Base-by-base conservation (phyloP, 2,329 filamentous ascomycete species). In the Botrytis hyacinthi region DNA sequence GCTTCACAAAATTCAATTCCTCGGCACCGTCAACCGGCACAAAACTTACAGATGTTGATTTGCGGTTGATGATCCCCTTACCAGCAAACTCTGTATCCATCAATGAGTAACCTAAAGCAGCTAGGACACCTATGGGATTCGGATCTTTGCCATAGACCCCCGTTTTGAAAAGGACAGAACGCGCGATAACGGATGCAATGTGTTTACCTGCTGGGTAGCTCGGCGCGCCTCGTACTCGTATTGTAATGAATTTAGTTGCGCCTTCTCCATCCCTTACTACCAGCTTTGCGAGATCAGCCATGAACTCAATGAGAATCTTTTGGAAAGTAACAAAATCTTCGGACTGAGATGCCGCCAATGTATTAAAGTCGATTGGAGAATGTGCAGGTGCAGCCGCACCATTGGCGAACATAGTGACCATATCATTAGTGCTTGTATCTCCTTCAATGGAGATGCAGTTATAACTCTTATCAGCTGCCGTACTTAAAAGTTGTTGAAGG, bases 371-470 rank as follows among this genome's bases (percentile, higher is more conserved):
- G 20, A 40, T 42, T n/a, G 46, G 16, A 20, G 35, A 54, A 68
- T 68, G 32, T 16, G 4, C 40, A 40, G 32, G 46, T 67, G 32
- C 35, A 22, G 16, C 46, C 16, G 32, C 35, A 10, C 32, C 46
- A 40, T 67, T 54, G 7, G 32, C 46, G 46, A 67, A n/a, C 35
- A 54, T 54, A 29, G 46, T 40, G 14, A 67, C 22, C 14, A 54
- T 54, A 54, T 67, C 35, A 22, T 54, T 67, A 4, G 61, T 67
- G 46, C 46, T 67, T 10, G 65, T 67, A 7, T 67, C 65, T 35
- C 65, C 65, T 29, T 67, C 65, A 26, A 67, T 40, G 29, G 65
- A 67, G 18, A 67, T 67, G 5, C 65, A 54, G 40, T 67, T 67
- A 14, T 67, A 54, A 29, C 32, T 54, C 5, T 67, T 67, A 37